Evolutionary conservation across 192 early-diverging fungal genomes (phyloP).

Genomic region (Umbelopsis isabellina): DNA sequence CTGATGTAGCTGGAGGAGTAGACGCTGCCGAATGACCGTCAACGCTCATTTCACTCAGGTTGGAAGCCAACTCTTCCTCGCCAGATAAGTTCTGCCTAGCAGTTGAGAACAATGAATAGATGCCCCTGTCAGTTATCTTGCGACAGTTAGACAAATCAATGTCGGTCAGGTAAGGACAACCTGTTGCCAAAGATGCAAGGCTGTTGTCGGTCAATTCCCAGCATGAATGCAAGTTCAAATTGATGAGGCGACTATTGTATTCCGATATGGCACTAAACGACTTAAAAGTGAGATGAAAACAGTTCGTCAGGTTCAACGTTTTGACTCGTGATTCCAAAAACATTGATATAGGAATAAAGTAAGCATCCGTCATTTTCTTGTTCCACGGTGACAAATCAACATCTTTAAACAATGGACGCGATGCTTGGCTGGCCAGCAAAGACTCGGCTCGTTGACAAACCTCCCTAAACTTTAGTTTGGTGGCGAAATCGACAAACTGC

Average conservation of each 20-base stretch:
- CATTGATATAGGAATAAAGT: constrained; percentile 36
- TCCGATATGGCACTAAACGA: constrained; percentile 52
- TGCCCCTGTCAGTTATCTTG: constrained; percentile 69
- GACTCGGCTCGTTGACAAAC: constrained; percentile 50
- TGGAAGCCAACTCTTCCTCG: neutral
- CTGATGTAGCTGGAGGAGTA: constrained; percentile 1
- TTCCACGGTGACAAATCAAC: constrained; percentile 64
- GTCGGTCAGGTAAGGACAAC: constrained; percentile 48
- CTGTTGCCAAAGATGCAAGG: constrained; percentile 46
- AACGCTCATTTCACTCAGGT: neutral
- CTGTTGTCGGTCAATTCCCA: constrained; percentile 77
- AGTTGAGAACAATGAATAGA: constrained; percentile 55
- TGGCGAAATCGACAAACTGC: constrained; percentile 47
- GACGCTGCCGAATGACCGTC: neutral
- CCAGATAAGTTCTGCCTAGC: neutral
- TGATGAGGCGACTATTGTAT: constrained; percentile 41
- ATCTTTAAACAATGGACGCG: constrained; percentile 47
- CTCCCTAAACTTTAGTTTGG: constrained; percentile 46
- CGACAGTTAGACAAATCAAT: constrained; percentile 83
- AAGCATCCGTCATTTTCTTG: constrained; percentile 60
- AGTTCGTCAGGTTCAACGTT: constrained; percentile 61
- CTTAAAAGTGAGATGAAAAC: constrained; percentile 72
- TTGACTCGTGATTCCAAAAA: constrained; percentile 51
- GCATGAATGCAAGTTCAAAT: constrained; percentile 62
- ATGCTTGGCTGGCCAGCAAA: constrained; percentile 25